Evolutionary conservation across 176 grass and related monocot genomes (phyloP).

Genomic region (Areca catechu): DNA sequence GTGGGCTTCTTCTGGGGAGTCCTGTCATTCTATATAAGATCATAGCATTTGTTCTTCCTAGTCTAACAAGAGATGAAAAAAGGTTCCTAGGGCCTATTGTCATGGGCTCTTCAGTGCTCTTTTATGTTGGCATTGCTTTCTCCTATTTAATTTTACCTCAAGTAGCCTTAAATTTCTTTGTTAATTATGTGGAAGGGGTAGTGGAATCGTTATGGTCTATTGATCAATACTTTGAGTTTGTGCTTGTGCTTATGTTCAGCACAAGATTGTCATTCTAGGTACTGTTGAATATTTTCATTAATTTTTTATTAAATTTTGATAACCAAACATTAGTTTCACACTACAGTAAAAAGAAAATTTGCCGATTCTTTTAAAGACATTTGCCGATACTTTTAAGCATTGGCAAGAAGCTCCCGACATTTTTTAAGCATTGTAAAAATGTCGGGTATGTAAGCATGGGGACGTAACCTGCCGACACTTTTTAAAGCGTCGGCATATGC

Average conservation of each 20-base stretch:
- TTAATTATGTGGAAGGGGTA: constrained; percentile 93
- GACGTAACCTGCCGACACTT: too few relatives aligned
- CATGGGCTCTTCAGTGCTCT: constrained; percentile 85
- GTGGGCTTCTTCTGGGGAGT: constrained; percentile 87
- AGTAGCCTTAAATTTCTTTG: constrained; percentile 91
- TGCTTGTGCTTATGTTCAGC: constrained; percentile 94
- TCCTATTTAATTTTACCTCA: constrained; percentile 77
- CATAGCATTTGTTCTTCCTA: constrained; percentile 87
- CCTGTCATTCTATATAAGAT: constrained; percentile 95
- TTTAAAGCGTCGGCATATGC: too few relatives aligned
- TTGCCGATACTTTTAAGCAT: too few relatives aligned
- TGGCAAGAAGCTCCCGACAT: too few relatives aligned
- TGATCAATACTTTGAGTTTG: constrained; percentile 94
- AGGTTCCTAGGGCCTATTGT: constrained; percentile 91
- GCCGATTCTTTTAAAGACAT: too few relatives aligned
- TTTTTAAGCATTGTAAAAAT: too few relatives aligned
- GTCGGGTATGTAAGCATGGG: too few relatives aligned
- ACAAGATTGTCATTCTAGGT: constrained; percentile 95
- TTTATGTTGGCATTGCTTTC: constrained; percentile 85
- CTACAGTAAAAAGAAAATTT: too few relatives aligned
- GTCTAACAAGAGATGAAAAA: constrained; percentile 80
- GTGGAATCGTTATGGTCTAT: constrained; percentile 96
- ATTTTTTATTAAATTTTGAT: too few relatives aligned
- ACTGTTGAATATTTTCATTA: not conserved
- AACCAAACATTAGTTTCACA: too few relatives aligned